These are phyloP conservation scores for Colletotrichum graminicola DNA, from an alignment of 2,329 filamentous ascomycete genomes.

Conservation along the genomic window DNA sequence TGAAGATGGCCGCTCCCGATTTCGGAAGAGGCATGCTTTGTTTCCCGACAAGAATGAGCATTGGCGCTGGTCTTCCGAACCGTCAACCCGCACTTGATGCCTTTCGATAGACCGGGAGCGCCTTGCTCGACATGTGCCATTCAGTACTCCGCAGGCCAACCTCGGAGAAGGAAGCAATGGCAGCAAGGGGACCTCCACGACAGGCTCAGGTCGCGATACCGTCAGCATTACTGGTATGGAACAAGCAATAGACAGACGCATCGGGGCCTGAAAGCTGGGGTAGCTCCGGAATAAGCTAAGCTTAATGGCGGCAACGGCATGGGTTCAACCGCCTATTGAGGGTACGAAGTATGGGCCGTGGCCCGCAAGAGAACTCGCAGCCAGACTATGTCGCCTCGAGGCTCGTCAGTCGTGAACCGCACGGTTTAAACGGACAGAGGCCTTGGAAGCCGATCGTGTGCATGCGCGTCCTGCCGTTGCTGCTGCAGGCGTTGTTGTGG, in stretches of 20 bases:
- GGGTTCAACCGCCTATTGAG: slow-evolving; percentile 11
- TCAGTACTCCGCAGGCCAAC: neutral
- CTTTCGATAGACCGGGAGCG: neutral
- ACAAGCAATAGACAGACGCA: neutral
- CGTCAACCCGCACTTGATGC: neutral
- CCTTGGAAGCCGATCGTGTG: neutral
- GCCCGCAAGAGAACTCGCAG: neutral
- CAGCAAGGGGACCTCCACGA: neutral
- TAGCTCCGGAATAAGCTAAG: slow-evolving; percentile 14
- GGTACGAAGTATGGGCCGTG: neutral
- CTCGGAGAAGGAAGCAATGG: neutral
- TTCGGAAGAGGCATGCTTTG: neutral
- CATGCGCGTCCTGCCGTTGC: neutral
- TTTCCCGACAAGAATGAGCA: too few species aligned
- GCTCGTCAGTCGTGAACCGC: too few species aligned
- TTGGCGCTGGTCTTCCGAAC: neutral
- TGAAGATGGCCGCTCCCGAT: too few species aligned
- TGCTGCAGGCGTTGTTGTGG: neutral
- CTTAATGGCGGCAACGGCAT: slow-evolving; percentile 18
- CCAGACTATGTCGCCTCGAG: neutral
- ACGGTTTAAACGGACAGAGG: neutral
- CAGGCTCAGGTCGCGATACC: too few species aligned
- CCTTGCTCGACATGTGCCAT: neutral
- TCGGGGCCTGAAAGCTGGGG: neutral
- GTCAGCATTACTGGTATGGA: too few species aligned